Evolutionary conservation across 176 grass and related monocot genomes (phyloP).

Genomic region (Aegilops speltoides): DNA sequence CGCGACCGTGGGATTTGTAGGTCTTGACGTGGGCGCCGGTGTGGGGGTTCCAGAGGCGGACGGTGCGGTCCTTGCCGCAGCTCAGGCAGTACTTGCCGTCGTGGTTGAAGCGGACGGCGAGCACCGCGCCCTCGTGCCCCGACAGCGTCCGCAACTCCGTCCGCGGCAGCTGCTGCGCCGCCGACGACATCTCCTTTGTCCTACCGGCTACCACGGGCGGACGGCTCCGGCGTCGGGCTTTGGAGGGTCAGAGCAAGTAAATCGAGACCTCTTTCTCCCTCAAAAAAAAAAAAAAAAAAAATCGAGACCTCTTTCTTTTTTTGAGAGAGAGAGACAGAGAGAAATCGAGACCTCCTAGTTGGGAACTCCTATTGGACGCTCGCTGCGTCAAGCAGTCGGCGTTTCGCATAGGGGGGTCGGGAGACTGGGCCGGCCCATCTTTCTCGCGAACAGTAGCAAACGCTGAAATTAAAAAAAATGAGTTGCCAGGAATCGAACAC

Average conservation of each 20-base stretch:
- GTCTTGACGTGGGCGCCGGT: slow-evolving; percentile 84
- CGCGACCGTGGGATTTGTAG: slow-evolving; percentile 89
- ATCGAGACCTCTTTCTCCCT: too few relatives aligned
- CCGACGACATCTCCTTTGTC: slow-evolving; percentile 31
- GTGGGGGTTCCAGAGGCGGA: slow-evolving; percentile 95
- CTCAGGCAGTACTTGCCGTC: slow-evolving; percentile 97
- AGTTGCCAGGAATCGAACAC: too few relatives aligned
- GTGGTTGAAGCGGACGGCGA: slow-evolving; percentile 87
- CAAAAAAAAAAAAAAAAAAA: too few relatives aligned
- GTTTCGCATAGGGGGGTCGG: too few relatives aligned
- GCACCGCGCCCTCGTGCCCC: slow-evolving; percentile 86
- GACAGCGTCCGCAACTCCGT: slow-evolving; percentile 47
- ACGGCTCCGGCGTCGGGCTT: not conserved
- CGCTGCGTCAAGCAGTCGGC: too few relatives aligned
- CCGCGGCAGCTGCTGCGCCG: slow-evolving; percentile 48
- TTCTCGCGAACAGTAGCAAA: too few relatives aligned
- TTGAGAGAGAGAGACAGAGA: too few relatives aligned
- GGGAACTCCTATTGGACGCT: too few relatives aligned
- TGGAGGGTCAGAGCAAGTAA: not conserved
- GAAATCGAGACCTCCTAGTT: too few relatives aligned
- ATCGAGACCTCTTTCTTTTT: too few relatives aligned
- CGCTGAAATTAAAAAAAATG: too few relatives aligned
- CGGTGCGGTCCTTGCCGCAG: slow-evolving; percentile 91
- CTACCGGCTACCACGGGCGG: not conserved
- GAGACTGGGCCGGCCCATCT: too few relatives aligned